These are phyloP conservation scores for Hyaloscypha variabilis DNA, from an alignment of 495 filamentous ascomycete genomes.

Conservation along the genomic window DNA sequence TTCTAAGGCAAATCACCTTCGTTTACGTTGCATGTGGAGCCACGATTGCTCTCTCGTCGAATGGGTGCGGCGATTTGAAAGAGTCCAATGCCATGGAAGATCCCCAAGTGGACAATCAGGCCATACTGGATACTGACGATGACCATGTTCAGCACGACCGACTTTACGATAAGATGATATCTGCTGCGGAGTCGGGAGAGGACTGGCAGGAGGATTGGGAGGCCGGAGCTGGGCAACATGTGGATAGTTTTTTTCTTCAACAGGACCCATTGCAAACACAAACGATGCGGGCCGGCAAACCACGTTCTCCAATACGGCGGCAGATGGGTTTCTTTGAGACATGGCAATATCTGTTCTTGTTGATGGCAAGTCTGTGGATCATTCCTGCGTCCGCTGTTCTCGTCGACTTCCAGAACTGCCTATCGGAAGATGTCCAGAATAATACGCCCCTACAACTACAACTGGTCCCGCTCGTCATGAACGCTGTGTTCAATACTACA, in stretches of 20 bases:
- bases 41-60: slow-evolving; percentile 10
- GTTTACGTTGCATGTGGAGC: slow-evolving; percentile 20
- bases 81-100: slow-evolving; percentile 31
- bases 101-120: slow-evolving; percentile 17
- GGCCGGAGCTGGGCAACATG: background rate
- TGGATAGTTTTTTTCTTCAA: background rate
- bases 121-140: slow-evolving; percentile 13
- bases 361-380: slow-evolving; percentile 25
- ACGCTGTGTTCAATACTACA: slow-evolving; percentile 69
- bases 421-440: slow-evolving; percentile 59
- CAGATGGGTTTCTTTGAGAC: slow-evolving; percentile 4
- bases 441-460: slow-evolving; percentile 61
- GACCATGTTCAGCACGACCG: slow-evolving; percentile 16
- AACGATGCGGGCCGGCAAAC: background rate
- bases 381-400: slow-evolving; percentile 28
- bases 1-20: slow-evolving; percentile 9
- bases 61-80: slow-evolving; percentile 22
- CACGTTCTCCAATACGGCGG: background rate
- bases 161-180: slow-evolving; percentile 18
- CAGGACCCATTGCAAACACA: background rate
- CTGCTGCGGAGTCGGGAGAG: slow-evolving; percentile 19
- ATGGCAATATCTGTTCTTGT: slow-evolving; percentile 20
- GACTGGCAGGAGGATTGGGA: background rate
- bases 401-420: slow-evolving; percentile 76
- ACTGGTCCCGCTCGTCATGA: slow-evolving; percentile 73